These are phyloP conservation scores for Oryza longistaminata DNA, from an alignment of 176 grass and related monocot species.

Conservation along the genomic window DNA sequence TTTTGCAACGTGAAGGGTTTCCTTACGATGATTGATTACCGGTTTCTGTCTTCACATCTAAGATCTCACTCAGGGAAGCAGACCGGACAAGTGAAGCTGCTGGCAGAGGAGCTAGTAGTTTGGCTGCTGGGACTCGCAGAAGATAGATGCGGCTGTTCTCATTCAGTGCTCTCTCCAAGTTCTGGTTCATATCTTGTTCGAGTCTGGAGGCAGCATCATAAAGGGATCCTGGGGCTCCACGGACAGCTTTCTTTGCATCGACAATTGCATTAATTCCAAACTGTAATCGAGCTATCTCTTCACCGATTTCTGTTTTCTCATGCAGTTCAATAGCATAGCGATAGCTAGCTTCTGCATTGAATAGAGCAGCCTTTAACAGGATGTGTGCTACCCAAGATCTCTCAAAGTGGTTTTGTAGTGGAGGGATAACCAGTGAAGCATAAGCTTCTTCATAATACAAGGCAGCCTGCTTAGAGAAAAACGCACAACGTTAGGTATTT, in stretches of 20 bases:
- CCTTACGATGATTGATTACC: slow-evolving; percentile 1
- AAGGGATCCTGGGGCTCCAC: slow-evolving; percentile 48
- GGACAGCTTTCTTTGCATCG: slow-evolving; percentile 55
- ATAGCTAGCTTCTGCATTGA: slow-evolving; percentile 68
- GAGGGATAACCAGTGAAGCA: slow-evolving; percentile 44
- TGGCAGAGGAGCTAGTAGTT: slow-evolving; percentile 34
- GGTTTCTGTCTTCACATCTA: slow-evolving; percentile 40
- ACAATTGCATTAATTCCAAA: slow-evolving; percentile 44
- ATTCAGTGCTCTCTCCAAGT: slow-evolving; percentile 47
- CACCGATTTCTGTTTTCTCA: slow-evolving; percentile 68
- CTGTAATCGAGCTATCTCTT: slow-evolving; percentile 65
- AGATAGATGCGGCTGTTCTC: slow-evolving; percentile 64
- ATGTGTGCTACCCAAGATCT: slow-evolving; percentile 73
- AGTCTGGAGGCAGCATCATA: slow-evolving; percentile 52
- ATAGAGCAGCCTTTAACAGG: slow-evolving; percentile 64
- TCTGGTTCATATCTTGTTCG: slow-evolving; percentile 51
- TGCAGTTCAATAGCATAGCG: slow-evolving; percentile 55
- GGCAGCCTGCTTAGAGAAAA: slow-evolving; percentile 57
- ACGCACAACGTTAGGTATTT: neutral
- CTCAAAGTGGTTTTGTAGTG: slow-evolving; percentile 67
- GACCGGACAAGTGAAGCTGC: slow-evolving; percentile 56
- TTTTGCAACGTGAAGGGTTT: neutral
- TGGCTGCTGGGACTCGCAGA: slow-evolving; percentile 49
- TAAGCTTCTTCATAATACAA: slow-evolving; percentile 77
- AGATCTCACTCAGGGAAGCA: slow-evolving; percentile 38